These are phyloP conservation scores for Lentinus brumalis DNA, from an alignment of 768 basidiomycete genomes.

Conservation along the genomic window DNA sequence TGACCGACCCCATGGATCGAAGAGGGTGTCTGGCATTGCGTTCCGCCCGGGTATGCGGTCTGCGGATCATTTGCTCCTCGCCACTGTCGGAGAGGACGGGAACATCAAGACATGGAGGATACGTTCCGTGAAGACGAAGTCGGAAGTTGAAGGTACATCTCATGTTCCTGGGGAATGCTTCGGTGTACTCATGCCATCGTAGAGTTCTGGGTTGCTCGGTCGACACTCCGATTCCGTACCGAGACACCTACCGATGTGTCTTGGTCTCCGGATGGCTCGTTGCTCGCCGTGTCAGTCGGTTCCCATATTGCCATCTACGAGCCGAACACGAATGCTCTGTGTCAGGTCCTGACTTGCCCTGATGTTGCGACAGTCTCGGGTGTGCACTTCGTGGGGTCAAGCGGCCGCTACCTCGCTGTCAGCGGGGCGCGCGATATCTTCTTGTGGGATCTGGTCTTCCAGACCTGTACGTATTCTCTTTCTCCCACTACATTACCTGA, in stretches of 20 bases:
- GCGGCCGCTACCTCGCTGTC: constrained; percentile 71
- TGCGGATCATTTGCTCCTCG: constrained; percentile 46
- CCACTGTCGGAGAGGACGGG: constrained; percentile 77
- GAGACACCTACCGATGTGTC: constrained; percentile 63
- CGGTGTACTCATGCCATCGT: not conserved
- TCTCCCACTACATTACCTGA: constrained; percentile 2
- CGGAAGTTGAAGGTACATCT: constrained; percentile 54
- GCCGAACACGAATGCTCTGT: constrained; percentile 57
- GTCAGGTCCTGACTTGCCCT: constrained; percentile 60
- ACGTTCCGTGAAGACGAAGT: constrained; percentile 46
- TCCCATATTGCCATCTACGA: constrained; percentile 75
- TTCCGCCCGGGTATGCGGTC: constrained; percentile 59
- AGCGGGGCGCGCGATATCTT: constrained; percentile 50
- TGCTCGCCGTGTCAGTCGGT: constrained; percentile 75
- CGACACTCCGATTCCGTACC: constrained; percentile 69
- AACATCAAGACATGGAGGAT: constrained; percentile 82
- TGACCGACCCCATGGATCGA: constrained; percentile 80
- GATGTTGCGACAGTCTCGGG: constrained; percentile 48
- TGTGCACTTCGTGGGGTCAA: constrained; percentile 67
- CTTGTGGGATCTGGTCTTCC: constrained; percentile 73
- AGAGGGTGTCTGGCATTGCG: constrained; percentile 59
- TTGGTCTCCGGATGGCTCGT: constrained; percentile 87
- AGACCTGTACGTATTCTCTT: constrained; percentile 50
- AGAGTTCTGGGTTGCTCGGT: constrained; percentile 84
- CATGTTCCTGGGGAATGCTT: not conserved